Evolutionary conservation across 148 eudicot genomes (phyloP).

Genomic region (Cornus kousa): DNA sequence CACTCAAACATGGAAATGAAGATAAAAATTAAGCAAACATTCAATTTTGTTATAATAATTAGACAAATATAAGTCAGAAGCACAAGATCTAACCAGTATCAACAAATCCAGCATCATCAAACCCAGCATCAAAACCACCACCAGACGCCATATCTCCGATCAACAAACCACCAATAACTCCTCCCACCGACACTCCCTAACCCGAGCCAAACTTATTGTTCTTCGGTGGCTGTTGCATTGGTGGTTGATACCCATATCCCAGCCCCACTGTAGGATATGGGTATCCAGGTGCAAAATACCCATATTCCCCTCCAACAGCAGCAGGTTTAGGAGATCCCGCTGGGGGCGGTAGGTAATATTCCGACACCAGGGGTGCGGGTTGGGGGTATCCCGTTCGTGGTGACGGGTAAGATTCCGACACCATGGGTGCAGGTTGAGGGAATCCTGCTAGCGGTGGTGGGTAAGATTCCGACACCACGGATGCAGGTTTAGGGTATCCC

Average conservation of each 20-base stretch:
- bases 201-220: slow-evolving; percentile 25
- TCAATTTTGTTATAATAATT: too few species aligned
- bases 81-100: slow-evolving; percentile 13
- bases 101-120: too few species aligned
- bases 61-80: too few species aligned
- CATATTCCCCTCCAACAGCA: too few species aligned
- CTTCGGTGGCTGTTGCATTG: slow-evolving; percentile 32
- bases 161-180: slow-evolving; percentile 47
- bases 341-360: too few species aligned
- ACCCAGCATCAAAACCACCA: too few species aligned
- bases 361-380: too few species aligned
- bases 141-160: slow-evolving; percentile 31
- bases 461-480: neutral
- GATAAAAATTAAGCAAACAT: too few species aligned
- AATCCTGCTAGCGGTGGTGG: slow-evolving; percentile 12
- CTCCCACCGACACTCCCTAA: slow-evolving; percentile 22
- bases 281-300: too few species aligned
- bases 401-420: slow-evolving; percentile 6
- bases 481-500: slow-evolving; percentile 4
- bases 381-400: slow-evolving; percentile 24
- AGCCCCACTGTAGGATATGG: neutral
- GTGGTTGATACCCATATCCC: slow-evolving; percentile 17
- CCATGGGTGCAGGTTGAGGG: neutral
- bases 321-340: too few species aligned
- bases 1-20: too few species aligned